Conservation (phyloP, 352 stramenopile genomes). For the Globisporangium cylindrosporum region DNA sequence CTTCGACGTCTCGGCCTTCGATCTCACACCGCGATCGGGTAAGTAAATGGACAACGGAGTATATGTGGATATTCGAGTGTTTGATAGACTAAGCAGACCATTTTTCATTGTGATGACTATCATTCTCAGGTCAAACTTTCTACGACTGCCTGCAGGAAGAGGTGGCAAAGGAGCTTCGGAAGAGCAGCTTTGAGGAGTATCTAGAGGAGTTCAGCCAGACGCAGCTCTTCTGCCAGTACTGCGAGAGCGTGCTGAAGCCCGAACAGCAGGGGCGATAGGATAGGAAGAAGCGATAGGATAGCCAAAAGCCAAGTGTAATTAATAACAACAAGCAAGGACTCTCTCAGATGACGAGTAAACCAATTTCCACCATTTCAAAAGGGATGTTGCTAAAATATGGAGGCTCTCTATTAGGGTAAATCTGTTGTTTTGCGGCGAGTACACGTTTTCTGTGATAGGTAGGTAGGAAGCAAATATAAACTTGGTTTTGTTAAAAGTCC, state of each 20-base stretch:
- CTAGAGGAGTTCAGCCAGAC: conserved; percentile 83
- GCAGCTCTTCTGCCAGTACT: conserved; percentile 86
- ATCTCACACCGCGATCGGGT: conserved; percentile 48
- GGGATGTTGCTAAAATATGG: too few species aligned
- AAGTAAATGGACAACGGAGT: not conserved
- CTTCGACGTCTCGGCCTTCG: conserved; percentile 62
- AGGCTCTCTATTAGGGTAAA: too few species aligned
- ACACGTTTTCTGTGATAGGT: too few species aligned
- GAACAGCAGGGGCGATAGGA: conserved; percentile 19
- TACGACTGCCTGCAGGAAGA: conserved; percentile 81
- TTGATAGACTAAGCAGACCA: not conserved
- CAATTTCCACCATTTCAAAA: conserved; percentile 19
- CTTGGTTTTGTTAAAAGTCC: too few species aligned
- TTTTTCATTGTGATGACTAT: not conserved
- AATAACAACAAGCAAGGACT: not conserved
- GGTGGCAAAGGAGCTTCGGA: conserved; percentile 60
- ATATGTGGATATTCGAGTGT: not conserved
- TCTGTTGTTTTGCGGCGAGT: too few species aligned
- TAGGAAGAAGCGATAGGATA: conserved; percentile 4
- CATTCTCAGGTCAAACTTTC: conserved; percentile 39
- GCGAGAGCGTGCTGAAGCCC: conserved; percentile 62
- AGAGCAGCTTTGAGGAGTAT: conserved; percentile 69
- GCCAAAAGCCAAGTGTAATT: not conserved
- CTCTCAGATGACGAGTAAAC: not conserved
- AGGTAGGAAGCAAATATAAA: too few species aligned